Conservation (phyloP, 2,329 filamentous ascomycete genomes). For the Ophiostoma populinum region DNA sequence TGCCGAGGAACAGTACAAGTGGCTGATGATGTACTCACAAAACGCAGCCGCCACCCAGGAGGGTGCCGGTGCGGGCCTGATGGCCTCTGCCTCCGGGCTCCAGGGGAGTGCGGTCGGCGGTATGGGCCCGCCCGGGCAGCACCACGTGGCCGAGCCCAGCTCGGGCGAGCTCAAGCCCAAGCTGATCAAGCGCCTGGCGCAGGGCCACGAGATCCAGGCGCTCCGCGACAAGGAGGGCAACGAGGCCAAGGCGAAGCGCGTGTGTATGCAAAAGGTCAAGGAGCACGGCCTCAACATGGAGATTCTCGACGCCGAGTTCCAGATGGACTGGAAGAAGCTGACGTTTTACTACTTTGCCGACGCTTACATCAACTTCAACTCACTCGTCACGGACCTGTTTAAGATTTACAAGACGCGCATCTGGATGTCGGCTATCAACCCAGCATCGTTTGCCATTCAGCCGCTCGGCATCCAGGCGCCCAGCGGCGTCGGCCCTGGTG, state of each 20-base stretch:
- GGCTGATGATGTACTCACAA: slow-evolving; percentile 97
- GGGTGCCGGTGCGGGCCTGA: slow-evolving; percentile 40
- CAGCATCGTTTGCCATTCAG: slow-evolving; percentile 78
- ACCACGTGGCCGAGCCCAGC: slow-evolving; percentile 54
- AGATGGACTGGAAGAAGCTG: slow-evolving; percentile 98
- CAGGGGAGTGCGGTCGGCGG: slow-evolving; percentile 58
- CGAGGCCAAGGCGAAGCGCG: slow-evolving; percentile 90
- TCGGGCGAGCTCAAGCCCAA: slow-evolving; percentile 77
- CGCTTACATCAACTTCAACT: slow-evolving; percentile 98
- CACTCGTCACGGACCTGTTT: slow-evolving; percentile 89
- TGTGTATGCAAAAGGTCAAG: slow-evolving; percentile 90
- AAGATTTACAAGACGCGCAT: slow-evolving; percentile 99
- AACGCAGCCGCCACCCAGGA: slow-evolving; percentile 48
- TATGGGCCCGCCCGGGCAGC: slow-evolving; percentile 58
- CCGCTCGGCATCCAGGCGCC: slow-evolving; percentile 54
- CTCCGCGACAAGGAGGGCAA: slow-evolving; percentile 92
- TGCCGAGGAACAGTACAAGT: slow-evolving; percentile 89
- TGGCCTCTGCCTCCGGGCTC: slow-evolving; percentile 44
- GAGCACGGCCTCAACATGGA: slow-evolving; percentile 91
- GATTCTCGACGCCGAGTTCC: slow-evolving; percentile 94
- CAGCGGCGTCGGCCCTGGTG: slow-evolving; percentile 47
- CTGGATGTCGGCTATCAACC: slow-evolving; percentile 99
- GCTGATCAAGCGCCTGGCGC: slow-evolving; percentile 87
- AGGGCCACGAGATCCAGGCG: slow-evolving; percentile 74
- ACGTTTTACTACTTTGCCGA: slow-evolving; percentile 99